These are phyloP conservation scores for Septoria linicola DNA, from an alignment of 2,329 filamentous ascomycete species.

Conservation along the genomic window DNA sequence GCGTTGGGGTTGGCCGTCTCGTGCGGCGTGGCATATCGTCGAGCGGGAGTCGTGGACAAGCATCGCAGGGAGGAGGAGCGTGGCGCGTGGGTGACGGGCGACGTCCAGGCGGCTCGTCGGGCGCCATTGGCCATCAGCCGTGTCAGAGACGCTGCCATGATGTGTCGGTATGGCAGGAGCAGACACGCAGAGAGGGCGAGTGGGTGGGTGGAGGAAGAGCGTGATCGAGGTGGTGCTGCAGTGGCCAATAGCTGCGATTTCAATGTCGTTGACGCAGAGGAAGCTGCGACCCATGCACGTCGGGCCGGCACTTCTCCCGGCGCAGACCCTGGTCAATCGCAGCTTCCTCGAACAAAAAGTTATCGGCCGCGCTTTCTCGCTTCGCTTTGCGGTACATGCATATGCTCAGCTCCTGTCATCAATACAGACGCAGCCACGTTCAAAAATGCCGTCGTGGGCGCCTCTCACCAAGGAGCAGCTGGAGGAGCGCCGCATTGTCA, in stretches of 20 bases:
- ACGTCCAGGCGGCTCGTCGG: slow-evolving; percentile 46
- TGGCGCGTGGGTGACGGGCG: slow-evolving; percentile 35
- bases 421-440: neutral
- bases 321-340: too few species aligned
- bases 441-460: slow-evolving; percentile 36
- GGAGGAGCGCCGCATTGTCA: slow-evolving; percentile 73
- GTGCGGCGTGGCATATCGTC: slow-evolving; percentile 61
- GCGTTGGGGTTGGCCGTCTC: slow-evolving; percentile 25
- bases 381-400: too few species aligned
- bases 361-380: neutral
- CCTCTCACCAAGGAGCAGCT: slow-evolving; percentile 55
- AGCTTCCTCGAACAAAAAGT: slow-evolving; percentile 10
- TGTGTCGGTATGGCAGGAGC: slow-evolving; percentile 29
- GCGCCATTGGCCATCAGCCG: slow-evolving; percentile 67
- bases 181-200: slow-evolving; percentile 13
- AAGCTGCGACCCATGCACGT: slow-evolving; percentile 2
- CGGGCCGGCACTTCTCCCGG: too few species aligned
- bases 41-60: slow-evolving; percentile 64
- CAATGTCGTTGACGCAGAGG: slow-evolving; percentile 9
- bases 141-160: slow-evolving; percentile 70
- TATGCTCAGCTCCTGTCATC: neutral
- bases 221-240: slow-evolving; percentile 4
- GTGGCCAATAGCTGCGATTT: slow-evolving; percentile 19
- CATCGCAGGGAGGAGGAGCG: slow-evolving; percentile 48
- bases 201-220: slow-evolving; percentile 4